Percentiles rank a stretch among this genome's conserved stretches.
Conservation (phyloP, 2,329 filamentous ascomycete genomes). For the Penicillium concentricum region DNA sequence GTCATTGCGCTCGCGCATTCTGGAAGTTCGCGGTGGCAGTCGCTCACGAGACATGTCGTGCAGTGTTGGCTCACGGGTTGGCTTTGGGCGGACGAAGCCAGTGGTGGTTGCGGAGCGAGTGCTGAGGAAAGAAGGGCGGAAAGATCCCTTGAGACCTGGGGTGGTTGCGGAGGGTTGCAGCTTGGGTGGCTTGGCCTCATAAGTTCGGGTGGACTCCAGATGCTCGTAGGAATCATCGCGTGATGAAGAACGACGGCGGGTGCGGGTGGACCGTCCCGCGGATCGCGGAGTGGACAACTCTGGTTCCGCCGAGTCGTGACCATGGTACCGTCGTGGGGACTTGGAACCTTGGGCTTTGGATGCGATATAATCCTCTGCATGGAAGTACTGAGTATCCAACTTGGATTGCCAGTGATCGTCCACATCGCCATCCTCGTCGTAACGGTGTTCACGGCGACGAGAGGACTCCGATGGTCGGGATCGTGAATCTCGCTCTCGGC, state of each 20-base stretch:
- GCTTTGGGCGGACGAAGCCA: constrained; percentile 29
- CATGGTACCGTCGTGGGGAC: constrained; percentile 32
- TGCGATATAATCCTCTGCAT: constrained; percentile 41
- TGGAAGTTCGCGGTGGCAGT: constrained; percentile 34
- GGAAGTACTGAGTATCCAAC: constrained; percentile 31
- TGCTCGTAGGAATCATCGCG: constrained; percentile 34
- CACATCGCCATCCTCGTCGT: constrained; percentile 28
- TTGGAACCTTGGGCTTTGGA: constrained; percentile 34
- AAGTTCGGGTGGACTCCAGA: constrained; percentile 24
- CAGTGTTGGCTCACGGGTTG: constrained; percentile 22
- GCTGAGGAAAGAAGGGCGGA: constrained; percentile 32
- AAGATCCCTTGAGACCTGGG: constrained; percentile 29
- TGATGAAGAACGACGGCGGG: constrained; percentile 28
- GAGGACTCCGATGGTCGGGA: constrained; percentile 22
- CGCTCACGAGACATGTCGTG: constrained; percentile 28
- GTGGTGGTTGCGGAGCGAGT: constrained; percentile 34
- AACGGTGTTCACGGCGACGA: constrained; percentile 22
- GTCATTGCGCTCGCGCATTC: constrained; percentile 41
- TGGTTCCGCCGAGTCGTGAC: constrained; percentile 32
- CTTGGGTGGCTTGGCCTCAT: constrained; percentile 32
- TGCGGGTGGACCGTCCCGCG: constrained; percentile 31
- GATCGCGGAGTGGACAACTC: constrained; percentile 33
- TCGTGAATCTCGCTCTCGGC: constrained; percentile 20
- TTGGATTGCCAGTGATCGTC: constrained; percentile 33
- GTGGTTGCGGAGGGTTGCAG: constrained; percentile 39